A percentile compares a stretch with the other conserved stretches of the same genome.
Evolutionary conservation across 768 basidiomycete species (phyloP).

Genomic region (Clitopilus hobsonii): DNA sequence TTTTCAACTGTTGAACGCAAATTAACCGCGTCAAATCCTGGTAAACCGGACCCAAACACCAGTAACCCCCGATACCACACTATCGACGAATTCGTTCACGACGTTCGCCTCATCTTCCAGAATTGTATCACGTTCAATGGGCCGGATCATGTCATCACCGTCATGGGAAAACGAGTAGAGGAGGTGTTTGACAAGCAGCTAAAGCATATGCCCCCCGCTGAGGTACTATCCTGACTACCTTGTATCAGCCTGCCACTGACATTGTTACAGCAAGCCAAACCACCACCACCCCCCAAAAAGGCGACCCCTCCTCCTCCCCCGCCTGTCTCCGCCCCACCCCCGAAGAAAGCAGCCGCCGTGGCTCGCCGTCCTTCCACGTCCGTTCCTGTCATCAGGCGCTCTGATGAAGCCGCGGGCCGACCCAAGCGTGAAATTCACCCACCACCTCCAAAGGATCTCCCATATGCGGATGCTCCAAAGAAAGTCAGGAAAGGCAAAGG

Average conservation of each 20-base stretch:
- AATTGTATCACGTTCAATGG: constrained; percentile 95
- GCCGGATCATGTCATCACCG: constrained; percentile 72
- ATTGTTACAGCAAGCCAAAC: constrained; percentile 26
- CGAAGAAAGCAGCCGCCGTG: constrained; percentile 41
- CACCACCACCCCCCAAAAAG: constrained; percentile 41
- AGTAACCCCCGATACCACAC: constrained; percentile 72
- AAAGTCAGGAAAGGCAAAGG: constrained; percentile 61
- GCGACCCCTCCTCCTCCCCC: constrained; percentile 39
- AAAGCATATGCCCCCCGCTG: constrained; percentile 75
- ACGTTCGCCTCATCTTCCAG: constrained; percentile 83
- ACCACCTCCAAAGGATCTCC: constrained; percentile 86
- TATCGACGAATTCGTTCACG: constrained; percentile 77
- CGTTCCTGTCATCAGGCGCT: constrained; percentile 79
- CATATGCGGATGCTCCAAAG: constrained; percentile 75
- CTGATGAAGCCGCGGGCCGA: constrained; percentile 62
- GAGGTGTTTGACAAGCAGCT: constrained; percentile 85
- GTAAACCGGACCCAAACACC: constrained; percentile 67
- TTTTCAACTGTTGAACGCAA: constrained; percentile 90
- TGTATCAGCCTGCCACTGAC: not conserved
- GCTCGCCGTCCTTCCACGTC: constrained; percentile 75
- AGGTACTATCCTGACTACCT: constrained; percentile 47
- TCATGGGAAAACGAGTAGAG: constrained; percentile 80
- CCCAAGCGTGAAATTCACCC: constrained; percentile 98
- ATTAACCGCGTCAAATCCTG: constrained; percentile 71
- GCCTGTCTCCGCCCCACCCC: constrained; percentile 24